phyloP scores from a whole-genome alignment of 495 filamentous ascomycete species.

The Amorphotheca resinae region DNA sequence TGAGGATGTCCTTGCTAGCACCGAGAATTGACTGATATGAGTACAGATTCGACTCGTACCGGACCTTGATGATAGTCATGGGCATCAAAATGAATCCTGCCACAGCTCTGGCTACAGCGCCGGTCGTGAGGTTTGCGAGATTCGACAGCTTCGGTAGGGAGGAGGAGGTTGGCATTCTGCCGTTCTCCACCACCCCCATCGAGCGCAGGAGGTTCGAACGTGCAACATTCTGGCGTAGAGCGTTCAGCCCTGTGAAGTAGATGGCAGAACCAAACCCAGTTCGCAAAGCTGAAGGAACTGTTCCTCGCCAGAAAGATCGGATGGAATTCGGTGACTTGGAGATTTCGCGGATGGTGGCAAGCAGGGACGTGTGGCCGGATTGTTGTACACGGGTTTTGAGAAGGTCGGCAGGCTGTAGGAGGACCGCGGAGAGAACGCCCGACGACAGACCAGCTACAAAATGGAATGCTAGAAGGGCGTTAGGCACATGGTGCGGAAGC shows the following conservation, averaged over 20 bases:
- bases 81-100: conserved; percentile 93
- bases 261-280: conserved; percentile 88
- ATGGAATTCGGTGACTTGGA: conserved; percentile 41
- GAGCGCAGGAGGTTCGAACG: conserved; percentile 29
- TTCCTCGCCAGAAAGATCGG: conserved; percentile 84
- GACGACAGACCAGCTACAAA: conserved; percentile 82
- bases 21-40: conserved; percentile 62
- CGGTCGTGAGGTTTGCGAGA: conserved; percentile 71
- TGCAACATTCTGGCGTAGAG: conserved; percentile 59
- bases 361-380: conserved; percentile 50
- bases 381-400: conserved; percentile 95
- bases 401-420: conserved; percentile 92
- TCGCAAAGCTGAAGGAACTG: conserved; percentile 78
- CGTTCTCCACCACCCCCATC: conserved; percentile 15
- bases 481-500: not conserved
- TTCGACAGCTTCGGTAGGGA: conserved; percentile 76
- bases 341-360: conserved; percentile 59
- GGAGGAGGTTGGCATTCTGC: conserved; percentile 31
- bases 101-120: conserved; percentile 67
- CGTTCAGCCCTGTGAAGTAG: conserved; percentile 85
- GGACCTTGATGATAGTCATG: conserved; percentile 91
- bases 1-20: conserved; percentile 63
- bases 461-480: conserved; percentile 18
- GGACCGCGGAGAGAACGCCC: conserved; percentile 71
- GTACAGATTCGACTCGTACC: conserved; percentile 81